phyloP scores from a whole-genome alignment of 352 stramenopile genomes.

The Pythium diclinum region DNA sequence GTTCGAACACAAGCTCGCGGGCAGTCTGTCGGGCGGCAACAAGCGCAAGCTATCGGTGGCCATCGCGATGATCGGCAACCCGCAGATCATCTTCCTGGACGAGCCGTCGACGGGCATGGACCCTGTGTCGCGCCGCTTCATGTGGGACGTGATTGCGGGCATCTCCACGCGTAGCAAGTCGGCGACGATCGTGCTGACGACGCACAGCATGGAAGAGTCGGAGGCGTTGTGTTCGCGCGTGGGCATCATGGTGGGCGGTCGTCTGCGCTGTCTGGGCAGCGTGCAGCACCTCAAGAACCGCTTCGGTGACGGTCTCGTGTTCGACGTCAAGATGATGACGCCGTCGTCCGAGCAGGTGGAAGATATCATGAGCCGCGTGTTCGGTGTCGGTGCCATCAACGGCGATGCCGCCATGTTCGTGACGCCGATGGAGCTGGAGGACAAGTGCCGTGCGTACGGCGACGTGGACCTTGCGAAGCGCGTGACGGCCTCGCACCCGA shows the following conservation, averaged over 20 bases:
- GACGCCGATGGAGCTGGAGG: constrained; percentile 24
- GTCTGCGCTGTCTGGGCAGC: constrained; percentile 60
- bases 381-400: not conserved
- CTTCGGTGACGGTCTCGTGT: constrained; percentile 91
- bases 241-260: constrained; percentile 86
- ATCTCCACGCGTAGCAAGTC: constrained; percentile 64
- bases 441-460: constrained; percentile 3
- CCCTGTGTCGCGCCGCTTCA: constrained; percentile 90
- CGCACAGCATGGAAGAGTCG: constrained; percentile 92
- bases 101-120: constrained; percentile 94
- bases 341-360: constrained; percentile 36
- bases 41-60: constrained; percentile 95
- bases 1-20: constrained; percentile 81
- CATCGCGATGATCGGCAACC: constrained; percentile 93
- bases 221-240: constrained; percentile 89
- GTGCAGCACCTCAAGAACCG: constrained; percentile 92
- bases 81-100: constrained; percentile 90
- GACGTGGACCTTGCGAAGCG: no score
- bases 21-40: constrained; percentile 88
- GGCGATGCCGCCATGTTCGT: no score
- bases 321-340: constrained; percentile 64
- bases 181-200: constrained; percentile 89
- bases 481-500: constrained; percentile 35
- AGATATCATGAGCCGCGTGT: not conserved
- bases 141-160: constrained; percentile 91